Percentiles rank a stretch among this genome's conserved stretches.
These are phyloP conservation scores for Hypoxylon crocopeplum DNA, from an alignment of 495 filamentous ascomycete genomes.

Conservation along the genomic window DNA sequence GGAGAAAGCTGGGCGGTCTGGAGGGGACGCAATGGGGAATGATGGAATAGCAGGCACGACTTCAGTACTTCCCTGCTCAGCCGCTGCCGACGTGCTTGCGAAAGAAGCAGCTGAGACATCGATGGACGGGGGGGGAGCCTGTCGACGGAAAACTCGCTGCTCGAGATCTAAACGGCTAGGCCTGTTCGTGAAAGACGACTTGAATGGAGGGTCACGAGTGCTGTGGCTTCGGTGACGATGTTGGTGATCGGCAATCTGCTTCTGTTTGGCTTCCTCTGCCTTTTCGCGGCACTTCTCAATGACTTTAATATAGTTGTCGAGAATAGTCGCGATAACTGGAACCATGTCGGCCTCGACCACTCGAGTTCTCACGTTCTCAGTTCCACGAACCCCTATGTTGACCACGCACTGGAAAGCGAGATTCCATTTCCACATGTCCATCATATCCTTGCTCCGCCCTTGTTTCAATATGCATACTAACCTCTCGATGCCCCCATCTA, in stretches of 20 bases:
- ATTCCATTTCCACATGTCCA: constrained; percentile 99
- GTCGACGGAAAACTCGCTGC: constrained; percentile 53
- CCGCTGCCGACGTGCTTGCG: constrained; percentile 53
- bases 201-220: constrained; percentile 49
- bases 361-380: constrained; percentile 88
- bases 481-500: constrained; percentile 96
- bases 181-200: constrained; percentile 58
- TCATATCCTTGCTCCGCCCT: constrained; percentile 93
- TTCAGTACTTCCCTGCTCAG: constrained; percentile 52
- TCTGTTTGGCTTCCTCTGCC: constrained; percentile 70
- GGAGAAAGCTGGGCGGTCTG: constrained; percentile 72
- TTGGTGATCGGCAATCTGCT: constrained; percentile 50
- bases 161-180: constrained; percentile 53
- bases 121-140: constrained; percentile 54
- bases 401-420: constrained; percentile 98
- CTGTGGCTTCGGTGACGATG: constrained; percentile 51
- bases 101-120: constrained; percentile 52
- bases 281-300: constrained; percentile 88
- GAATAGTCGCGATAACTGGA: constrained; percentile 97
- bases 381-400: constrained; percentile 96
- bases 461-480: constrained; percentile 97
- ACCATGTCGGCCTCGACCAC: constrained; percentile 99
- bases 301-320: constrained; percentile 97
- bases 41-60: constrained; percentile 69
- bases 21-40: constrained; percentile 74